Percentiles rank a stretch among this genome's conserved stretches.
Evolutionary conservation across 2,329 filamentous ascomycete species (phyloP).

Genomic region (Chaetomium sp.): DNA sequence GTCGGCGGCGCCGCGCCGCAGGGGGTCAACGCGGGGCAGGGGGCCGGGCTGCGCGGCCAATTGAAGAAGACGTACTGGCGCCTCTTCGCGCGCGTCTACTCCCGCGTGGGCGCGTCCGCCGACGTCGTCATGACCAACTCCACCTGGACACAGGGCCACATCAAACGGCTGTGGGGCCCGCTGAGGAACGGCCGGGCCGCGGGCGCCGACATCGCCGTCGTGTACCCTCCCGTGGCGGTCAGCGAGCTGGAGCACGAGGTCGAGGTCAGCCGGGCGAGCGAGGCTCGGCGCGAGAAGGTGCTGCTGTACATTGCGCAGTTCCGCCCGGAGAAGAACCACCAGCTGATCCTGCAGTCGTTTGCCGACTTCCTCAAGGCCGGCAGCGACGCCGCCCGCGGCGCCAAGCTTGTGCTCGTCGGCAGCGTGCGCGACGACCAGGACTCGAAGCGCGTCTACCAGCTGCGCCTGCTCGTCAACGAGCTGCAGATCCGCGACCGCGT

Average conservation of each 20-base stretch:
- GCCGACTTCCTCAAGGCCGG: slow-evolving; percentile 68
- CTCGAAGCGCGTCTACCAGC: slow-evolving; percentile 80
- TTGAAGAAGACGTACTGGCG: slow-evolving; percentile 85
- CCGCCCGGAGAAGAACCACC: slow-evolving; percentile 94
- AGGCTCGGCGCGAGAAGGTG: slow-evolving; percentile 68
- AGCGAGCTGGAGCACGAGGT: slow-evolving; percentile 77
- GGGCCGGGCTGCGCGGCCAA: slow-evolving; percentile 68
- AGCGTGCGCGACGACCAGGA: slow-evolving; percentile 86
- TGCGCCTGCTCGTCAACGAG: slow-evolving; percentile 84
- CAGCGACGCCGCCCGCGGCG: slow-evolving; percentile 51
- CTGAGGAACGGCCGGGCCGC: slow-evolving; percentile 41
- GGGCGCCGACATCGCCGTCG: slow-evolving; percentile 61
- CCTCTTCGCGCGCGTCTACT: slow-evolving; percentile 80
- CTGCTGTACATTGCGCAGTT: slow-evolving; percentile 97
- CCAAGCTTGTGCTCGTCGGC: slow-evolving; percentile 81
- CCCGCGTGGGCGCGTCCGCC: slow-evolving; percentile 76
- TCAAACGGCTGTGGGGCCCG: slow-evolving; percentile 76
- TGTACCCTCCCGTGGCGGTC: slow-evolving; percentile 93
- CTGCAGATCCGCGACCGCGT: slow-evolving; percentile 81
- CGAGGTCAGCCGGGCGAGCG: slow-evolving; percentile 68
- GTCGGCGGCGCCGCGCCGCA: slow-evolving; percentile 58
- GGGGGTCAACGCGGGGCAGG: slow-evolving; percentile 83
- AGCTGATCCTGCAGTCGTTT: slow-evolving; percentile 82
- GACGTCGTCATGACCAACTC: slow-evolving; percentile 98
- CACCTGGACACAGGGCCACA: slow-evolving; percentile 86